A percentile compares a stretch with the other conserved stretches of the same genome.
These are phyloP conservation scores for Botrytis fabae DNA, from an alignment of 2,329 filamentous ascomycete genomes.

Conservation along the genomic window DNA sequence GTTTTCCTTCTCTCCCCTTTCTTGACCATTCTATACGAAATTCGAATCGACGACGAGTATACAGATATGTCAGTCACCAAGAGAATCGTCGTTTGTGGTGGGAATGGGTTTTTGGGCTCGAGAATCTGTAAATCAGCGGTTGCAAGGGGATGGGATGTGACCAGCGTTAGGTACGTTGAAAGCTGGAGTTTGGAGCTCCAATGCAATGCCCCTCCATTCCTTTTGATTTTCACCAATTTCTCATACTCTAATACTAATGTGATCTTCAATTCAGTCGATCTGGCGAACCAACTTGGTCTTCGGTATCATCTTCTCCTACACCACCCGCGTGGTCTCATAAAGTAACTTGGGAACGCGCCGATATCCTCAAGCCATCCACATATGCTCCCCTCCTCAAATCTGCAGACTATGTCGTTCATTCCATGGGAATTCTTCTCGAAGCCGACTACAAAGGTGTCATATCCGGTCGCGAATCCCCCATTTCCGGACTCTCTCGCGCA, in stretches of 20 bases:
- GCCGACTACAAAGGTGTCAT: conserved; percentile 96
- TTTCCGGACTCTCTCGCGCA: conserved; percentile 74
- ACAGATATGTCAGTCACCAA: conserved; percentile 50
- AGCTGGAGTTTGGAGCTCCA: not conserved
- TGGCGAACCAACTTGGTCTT: conserved; percentile 82
- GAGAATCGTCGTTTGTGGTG: conserved; percentile 86
- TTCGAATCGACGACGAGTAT: not conserved
- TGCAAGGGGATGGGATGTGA: conserved; percentile 85
- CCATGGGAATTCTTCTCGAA: conserved; percentile 93
- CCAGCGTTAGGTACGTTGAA: conserved; percentile 75
- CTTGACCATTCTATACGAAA: not conserved
- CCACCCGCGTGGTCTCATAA: conserved; percentile 79
- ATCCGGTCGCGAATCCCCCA: conserved; percentile 77
- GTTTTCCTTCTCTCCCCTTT: not conserved
- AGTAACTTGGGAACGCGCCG: conserved; percentile 85
- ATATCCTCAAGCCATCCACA: conserved; percentile 65
- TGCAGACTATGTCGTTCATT: conserved; percentile 87
- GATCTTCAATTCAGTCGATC: conserved; percentile 66
- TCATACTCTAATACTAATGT: not conserved
- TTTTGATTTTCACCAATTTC: conserved; percentile 33
- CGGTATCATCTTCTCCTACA: conserved; percentile 64
- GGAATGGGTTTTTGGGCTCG: conserved; percentile 85
- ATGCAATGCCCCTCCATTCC: not conserved
- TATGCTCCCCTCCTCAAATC: conserved; percentile 78
- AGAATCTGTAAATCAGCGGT: conserved; percentile 91